Base-by-base conservation (phyloP, 805 yeast genomes). In the Wickerhamiella sorbophila region DNA sequence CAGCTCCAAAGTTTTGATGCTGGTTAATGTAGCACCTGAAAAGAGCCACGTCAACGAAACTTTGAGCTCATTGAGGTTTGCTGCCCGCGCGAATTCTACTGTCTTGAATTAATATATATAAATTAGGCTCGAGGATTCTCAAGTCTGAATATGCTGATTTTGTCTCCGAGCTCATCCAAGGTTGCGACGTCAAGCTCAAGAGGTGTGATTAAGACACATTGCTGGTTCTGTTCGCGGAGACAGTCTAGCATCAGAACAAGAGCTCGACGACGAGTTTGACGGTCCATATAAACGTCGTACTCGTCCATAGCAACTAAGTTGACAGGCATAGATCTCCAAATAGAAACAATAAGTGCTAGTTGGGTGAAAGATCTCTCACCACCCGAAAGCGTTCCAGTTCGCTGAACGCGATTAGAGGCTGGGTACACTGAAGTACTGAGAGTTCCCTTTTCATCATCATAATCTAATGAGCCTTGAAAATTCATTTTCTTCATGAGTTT, bases 351-450 rank as follows among this genome's bases (percentile, higher is more conserved):
- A 44, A 91, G 69, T 0, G 96, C 82, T 48, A 88, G 77, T 58
- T 93, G 98, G 0, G 95, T 77, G 58, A 80, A 88, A 0, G 96
- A 85, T 56, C 87, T 87, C 57, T 91, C 98, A 36, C 99, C 99
- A 31, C 99, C 99, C 1, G 95, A 85, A 20, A 88, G 68, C 0
- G 95, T 79, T 49, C 77, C 82, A 3, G 84, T 84, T 31, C 78
- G 74, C 50, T 95, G 67, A 26, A 72, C 66, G 14, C 31, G 32
- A 21, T 69, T 69, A 32, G 68, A 22, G 35, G 39, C 43, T 3
- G 59, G 53, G 18, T 47, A 45, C 4, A 60, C 58, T n/a, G 36
- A 31, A 18, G 58, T 47, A 4, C 44, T 48, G 18, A 65, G 49
- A 19, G 44, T 48, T 26, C 46, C 43, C 10, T 40, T 29, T 5